Evolutionary conservation across 495 filamentous ascomycete species (phyloP), one percentile per base, ranked within the genome.

Genomic region (Rhypophila decipiens): DNA sequence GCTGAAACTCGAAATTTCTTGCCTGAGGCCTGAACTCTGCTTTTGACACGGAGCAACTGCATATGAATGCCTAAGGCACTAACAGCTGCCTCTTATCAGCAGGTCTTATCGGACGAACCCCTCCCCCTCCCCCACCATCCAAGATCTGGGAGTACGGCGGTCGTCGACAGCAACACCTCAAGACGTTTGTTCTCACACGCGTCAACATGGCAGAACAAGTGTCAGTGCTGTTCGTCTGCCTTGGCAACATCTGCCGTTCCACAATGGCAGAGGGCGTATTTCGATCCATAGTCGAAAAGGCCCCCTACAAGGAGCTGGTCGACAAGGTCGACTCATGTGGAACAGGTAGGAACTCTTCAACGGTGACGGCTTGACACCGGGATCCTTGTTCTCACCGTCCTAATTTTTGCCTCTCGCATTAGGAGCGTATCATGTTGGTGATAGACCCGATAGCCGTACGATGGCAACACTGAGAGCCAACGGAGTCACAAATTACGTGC

Each of bases 211-310:
- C 63, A 13, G 61, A 64, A 12, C 66, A 59, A 47, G 72, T 89
- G 47, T 93, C 82, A 8, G 84, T 98, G 23, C 78, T 98, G 37
- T 98, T 98, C 65, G 90, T 96, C 55, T 98, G 93, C 65, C 75
- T 98, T 12, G 93, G 93, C 55, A 98, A 98, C 67, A 96, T 96
- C 60, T 98, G 93, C 75, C 74, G 74, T 22, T 96, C 90, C 2
- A 86, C 93, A 2, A 97, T 98, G 93, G 89, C 90, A 24, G 91
- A 96, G 72, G 93, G 84, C 34, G 86, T 93, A 50, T 96, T 98
- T 72, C 81, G 79, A 29, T 78, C 80, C 22, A 64, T 94, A 5
- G 79, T 80, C n/a, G 66, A 72, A 49, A 66, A 74, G 48, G 60
- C 75, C 36, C 63, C 70, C 42, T 72, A 80, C 67, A 59, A 76